A percentile compares a stretch with the other conserved stretches of the same genome.
Conservation (phyloP, 164 flowering plant species). For the Aristolochia contorta region DNA sequence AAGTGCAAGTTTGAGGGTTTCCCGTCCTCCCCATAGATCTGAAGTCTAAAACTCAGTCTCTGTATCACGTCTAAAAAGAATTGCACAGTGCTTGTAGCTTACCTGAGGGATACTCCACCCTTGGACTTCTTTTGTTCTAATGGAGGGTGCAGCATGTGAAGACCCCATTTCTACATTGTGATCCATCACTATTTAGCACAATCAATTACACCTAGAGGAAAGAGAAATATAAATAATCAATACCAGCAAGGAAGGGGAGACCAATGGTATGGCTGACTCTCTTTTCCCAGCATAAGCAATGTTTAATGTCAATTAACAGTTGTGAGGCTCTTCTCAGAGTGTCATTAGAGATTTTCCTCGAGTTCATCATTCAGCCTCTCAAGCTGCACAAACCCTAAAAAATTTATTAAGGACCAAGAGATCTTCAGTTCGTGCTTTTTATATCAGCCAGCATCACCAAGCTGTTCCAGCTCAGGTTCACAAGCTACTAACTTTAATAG, state of each 20-base stretch:
- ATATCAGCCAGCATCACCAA: conserved; percentile 1
- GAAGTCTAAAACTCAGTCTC: background rate
- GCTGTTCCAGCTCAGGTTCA: conserved; percentile 17
- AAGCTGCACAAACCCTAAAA: no score
- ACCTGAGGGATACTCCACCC: conserved; percentile 4
- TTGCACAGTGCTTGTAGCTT: background rate
- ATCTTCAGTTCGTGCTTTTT: no score
- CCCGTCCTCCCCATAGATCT: background rate
- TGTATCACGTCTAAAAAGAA: no score
- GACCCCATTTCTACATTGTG: conserved; percentile 7
- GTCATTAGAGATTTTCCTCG: no score
- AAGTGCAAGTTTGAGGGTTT: no score
- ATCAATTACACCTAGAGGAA: background rate
- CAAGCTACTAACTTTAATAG: conserved; percentile 26
- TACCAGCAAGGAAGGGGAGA: background rate
- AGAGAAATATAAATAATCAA: background rate
- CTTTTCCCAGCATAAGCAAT: no score
- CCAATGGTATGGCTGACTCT: no score
- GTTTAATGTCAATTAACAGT: no score
- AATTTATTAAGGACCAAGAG: no score
- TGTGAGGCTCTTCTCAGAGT: no score
- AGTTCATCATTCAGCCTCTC: no score
- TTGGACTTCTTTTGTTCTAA: conserved; percentile 2
- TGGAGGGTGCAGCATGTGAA: background rate
- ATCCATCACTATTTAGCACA: conserved; percentile 5